A percentile compares a stretch with the other conserved stretches of the same genome.
These are phyloP conservation scores for Coemansia sp. DNA, from an alignment of 192 early-diverging fungal species.

Conservation along the genomic window DNA sequence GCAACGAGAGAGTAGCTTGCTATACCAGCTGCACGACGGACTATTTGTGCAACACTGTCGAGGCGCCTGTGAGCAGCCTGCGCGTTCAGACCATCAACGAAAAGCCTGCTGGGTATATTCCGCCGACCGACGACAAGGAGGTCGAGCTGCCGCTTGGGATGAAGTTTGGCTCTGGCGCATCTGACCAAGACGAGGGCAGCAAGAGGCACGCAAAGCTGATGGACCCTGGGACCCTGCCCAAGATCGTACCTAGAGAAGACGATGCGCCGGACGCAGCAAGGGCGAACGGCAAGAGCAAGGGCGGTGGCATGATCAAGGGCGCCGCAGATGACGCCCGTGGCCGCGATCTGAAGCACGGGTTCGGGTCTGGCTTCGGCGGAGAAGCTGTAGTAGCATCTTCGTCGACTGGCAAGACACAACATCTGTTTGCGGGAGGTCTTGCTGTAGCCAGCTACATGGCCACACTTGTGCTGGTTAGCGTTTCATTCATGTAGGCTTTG, in stretches of 20 bases:
- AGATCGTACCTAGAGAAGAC: slow-evolving; percentile 26
- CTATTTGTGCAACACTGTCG: slow-evolving; percentile 43
- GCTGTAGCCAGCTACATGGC: not conserved
- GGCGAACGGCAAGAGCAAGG: slow-evolving; percentile 1
- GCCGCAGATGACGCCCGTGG: not conserved
- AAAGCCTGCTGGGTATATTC: slow-evolving; percentile 41
- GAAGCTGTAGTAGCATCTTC: not conserved
- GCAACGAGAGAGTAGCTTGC: slow-evolving; percentile 26
- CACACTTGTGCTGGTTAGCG: not conserved
- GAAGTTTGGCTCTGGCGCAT: slow-evolving; percentile 38
- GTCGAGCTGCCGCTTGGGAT: slow-evolving; percentile 49
- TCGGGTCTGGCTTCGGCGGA: not conserved
- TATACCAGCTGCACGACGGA: slow-evolving; percentile 35
- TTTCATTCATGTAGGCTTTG: not conserved
- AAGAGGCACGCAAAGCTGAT: slow-evolving; percentile 7
- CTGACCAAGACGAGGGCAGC: slow-evolving; percentile 11
- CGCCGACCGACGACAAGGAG: slow-evolving; percentile 39
- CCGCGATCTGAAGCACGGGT: not conserved
- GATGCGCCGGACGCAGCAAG: not conserved
- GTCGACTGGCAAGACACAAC: not conserved
- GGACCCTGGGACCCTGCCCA: slow-evolving; percentile 38
- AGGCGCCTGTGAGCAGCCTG: slow-evolving; percentile 41
- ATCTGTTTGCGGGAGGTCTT: not conserved
- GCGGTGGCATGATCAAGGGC: not conserved
- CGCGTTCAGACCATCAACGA: slow-evolving; percentile 33